phyloP scores from a whole-genome alignment of 257 asterid species.

The Marsdenia floribunda region DNA sequence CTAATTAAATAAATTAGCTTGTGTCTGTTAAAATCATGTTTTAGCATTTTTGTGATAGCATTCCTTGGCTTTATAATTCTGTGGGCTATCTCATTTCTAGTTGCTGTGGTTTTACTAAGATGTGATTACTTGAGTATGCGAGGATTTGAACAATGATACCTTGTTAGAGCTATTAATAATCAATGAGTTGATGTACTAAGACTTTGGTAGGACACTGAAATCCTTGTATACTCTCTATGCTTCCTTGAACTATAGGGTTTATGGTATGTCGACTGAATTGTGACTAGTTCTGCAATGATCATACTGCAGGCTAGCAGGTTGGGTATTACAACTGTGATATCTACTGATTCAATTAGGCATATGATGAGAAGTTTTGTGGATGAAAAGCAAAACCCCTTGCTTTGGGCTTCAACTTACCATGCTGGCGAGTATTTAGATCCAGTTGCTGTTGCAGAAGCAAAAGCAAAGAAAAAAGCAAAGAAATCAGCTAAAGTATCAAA shows the following conservation, averaged over 20 bases:
- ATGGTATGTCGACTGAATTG: background rate
- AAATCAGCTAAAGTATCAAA: slow-evolving; percentile 50
- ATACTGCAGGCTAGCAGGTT: slow-evolving; percentile 83
- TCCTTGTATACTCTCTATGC: background rate
- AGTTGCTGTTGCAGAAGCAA: slow-evolving; percentile 84
- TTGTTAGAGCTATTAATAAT: background rate
- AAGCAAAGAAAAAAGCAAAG: slow-evolving; percentile 84
- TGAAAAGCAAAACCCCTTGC: slow-evolving; percentile 85
- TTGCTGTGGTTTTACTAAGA: background rate
- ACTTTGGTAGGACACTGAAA: background rate
- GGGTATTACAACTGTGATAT: slow-evolving; percentile 93
- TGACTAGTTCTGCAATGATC: slow-evolving; percentile 7
- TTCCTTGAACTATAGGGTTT: background rate
- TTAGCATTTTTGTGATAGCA: background rate
- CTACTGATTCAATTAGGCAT: slow-evolving; percentile 98
- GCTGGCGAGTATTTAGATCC: slow-evolving; percentile 97
- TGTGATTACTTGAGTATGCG: background rate
- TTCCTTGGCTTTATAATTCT: background rate
- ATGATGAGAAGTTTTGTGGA: slow-evolving; percentile 99
- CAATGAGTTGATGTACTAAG: background rate
- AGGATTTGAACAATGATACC: background rate
- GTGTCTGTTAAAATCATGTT: too few species aligned
- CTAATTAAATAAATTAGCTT: background rate
- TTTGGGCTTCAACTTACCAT: slow-evolving; percentile 99
- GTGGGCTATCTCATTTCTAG: background rate